A percentile compares a stretch with the other conserved stretches of the same genome.
Conservation (phyloP, 106 monocot genomes). For the Hemerocallis citrina region DNA sequence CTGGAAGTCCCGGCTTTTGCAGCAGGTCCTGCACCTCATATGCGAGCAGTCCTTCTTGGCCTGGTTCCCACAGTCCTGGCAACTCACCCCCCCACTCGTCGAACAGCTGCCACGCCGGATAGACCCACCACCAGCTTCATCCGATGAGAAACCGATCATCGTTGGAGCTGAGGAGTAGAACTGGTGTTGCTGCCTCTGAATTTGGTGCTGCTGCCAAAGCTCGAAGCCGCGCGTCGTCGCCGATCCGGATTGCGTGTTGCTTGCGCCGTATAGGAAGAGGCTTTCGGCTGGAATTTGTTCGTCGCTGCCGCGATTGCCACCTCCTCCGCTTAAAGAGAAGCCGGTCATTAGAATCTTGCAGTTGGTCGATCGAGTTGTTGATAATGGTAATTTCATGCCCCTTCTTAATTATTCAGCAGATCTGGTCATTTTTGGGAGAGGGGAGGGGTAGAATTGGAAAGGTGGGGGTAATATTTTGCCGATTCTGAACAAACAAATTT, state of each 20-base stretch:
- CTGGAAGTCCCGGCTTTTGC: slow-evolving; percentile 84
- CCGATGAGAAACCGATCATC: slow-evolving; percentile 2
- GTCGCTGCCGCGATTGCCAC: slow-evolving; percentile 6
- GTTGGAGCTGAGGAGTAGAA: slow-evolving; percentile 27
- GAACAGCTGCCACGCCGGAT: not conserved
- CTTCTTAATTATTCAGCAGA: too few species aligned
- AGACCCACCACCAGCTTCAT: not conserved
- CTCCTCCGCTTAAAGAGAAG: slow-evolving; percentile 41
- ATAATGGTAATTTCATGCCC: too few species aligned
- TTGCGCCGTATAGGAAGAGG: slow-evolving; percentile 38
- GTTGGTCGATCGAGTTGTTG: not conserved
- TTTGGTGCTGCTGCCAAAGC: slow-evolving; percentile 67
- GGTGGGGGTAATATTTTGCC: not conserved
- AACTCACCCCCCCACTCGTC: slow-evolving; percentile 45
- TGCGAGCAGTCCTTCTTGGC: slow-evolving; percentile 94
- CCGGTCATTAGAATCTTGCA: slow-evolving; percentile 39
- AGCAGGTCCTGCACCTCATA: slow-evolving; percentile 86
- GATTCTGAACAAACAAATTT: not conserved
- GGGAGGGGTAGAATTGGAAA: too few species aligned
- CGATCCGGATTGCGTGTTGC: slow-evolving; percentile 14
- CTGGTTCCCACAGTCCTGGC: slow-evolving; percentile 98
- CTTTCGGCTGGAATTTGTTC: slow-evolving; percentile 31
- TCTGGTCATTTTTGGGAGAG: too few species aligned
- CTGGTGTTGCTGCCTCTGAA: slow-evolving; percentile 29
- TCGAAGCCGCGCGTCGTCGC: slow-evolving; percentile 40